These are phyloP conservation scores for Phaeosphaeriaceae sp. DNA, from an alignment of 2,329 filamentous ascomycete genomes.

Conservation along the genomic window DNA sequence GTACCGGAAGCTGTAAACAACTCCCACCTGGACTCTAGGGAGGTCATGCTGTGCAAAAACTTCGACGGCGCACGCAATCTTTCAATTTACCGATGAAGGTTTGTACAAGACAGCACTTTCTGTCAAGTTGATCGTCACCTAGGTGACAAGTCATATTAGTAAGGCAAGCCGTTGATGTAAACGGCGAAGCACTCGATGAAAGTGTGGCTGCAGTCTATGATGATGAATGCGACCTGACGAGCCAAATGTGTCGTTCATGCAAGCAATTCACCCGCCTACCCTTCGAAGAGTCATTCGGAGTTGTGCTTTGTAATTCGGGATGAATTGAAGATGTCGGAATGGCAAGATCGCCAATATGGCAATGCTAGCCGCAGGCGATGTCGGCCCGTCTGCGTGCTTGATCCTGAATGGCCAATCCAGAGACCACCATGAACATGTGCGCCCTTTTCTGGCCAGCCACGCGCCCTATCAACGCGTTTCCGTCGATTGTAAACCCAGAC, in stretches of 20 bases:
- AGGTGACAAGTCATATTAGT: no score
- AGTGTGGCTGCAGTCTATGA: not conserved
- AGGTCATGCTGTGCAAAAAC: not conserved
- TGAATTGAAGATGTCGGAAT: conserved; percentile 21
- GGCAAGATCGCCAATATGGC: conserved; percentile 5
- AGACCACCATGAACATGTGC: conserved; percentile 19
- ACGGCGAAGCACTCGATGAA: not conserved
- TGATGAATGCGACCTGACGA: not conserved
- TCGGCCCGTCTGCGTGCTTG: conserved; percentile 1
- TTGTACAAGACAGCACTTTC: no score
- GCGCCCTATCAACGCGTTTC: conserved; percentile 21
- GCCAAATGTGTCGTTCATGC: not conserved
- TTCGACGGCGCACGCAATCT: not conserved
- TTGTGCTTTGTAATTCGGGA: conserved; percentile 20
- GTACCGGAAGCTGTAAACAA: no score
- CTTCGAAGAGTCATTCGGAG: not conserved
- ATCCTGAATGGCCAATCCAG: conserved; percentile 19
- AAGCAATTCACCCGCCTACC: not conserved
- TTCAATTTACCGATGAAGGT: not conserved
- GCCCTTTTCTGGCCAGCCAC: conserved; percentile 18
- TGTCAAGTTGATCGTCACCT: no score
- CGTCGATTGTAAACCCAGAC: conserved; percentile 11
- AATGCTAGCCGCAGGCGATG: conserved; percentile 16
- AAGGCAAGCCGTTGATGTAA: not conserved
- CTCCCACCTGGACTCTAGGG: no score